Base-by-base conservation (phyloP, 2,329 filamentous ascomycete genomes). In the Colletotrichum spinosum region DNA sequence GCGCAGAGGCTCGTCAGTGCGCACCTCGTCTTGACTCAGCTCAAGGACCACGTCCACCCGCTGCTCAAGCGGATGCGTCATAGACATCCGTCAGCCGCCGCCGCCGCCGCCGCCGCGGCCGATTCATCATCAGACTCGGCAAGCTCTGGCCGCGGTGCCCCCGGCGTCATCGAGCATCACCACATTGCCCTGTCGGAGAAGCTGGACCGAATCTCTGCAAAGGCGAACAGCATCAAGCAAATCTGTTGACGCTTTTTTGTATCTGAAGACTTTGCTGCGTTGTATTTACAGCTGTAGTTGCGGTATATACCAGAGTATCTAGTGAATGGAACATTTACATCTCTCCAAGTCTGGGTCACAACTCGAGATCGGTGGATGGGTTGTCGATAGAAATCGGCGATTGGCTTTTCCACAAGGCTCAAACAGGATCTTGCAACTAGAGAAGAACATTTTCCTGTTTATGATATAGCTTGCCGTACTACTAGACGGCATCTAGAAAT, bases 1-100 rank as follows among this genome's bases (percentile, higher is more conserved):
- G 38, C 56, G 8, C 56, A 59, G 48, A 50, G 56, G 11, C 15
- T 59, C 6, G 56, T 59, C 10, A 34, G 46, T 25, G 56, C 56
- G 33, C 56, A 59, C 39, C 15, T 59, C 1, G 56, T 59, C 33
- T 34, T 59, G n/a, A 59, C 56, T 10, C 56, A 59, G n/a, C 48
- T 59, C 2, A 41, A 41, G n/a, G 56, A 59, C 9, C 33, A 59
- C 33, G 56, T 59, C 33, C 46, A 59, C 49, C 56, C 56, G 33
- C 56, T 59, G 8, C n/a, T 53, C 35, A 59, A 59, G 56, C 45
- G 56, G 9, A 15, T 59, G 48, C 56, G 56, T 7, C 33, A 59
- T 13, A 53, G 48, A 50, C 56, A 59, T 9, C 56, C 48, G 41
- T 39, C 48, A 17, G 12, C 33, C 3, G 38, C 39, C 9, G 41